These are phyloP conservation scores for Scedosporium minutisporum DNA, from an alignment of 2,329 filamentous ascomycete species.

Conservation along the genomic window DNA sequence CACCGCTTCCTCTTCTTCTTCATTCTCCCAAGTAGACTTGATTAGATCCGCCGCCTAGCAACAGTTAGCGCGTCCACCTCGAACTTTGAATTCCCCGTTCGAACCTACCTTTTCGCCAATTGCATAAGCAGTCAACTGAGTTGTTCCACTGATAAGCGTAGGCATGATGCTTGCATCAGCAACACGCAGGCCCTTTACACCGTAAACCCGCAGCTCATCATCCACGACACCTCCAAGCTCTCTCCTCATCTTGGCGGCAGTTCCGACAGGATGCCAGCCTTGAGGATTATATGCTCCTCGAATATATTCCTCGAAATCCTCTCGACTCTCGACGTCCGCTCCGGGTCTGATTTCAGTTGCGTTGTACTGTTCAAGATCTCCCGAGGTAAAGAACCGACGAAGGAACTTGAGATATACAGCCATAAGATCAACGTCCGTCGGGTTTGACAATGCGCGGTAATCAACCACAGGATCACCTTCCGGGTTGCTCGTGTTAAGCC, in stretches of 20 bases:
- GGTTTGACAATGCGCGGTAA: slow-evolving; percentile 27
- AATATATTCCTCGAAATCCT: neutral
- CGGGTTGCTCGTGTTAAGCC: slow-evolving; percentile 27
- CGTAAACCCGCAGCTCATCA: slow-evolving; percentile 16
- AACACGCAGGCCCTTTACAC: slow-evolving; percentile 19
- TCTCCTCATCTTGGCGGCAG: slow-evolving; percentile 27
- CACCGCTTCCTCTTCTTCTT: neutral
- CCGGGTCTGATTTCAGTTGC: slow-evolving; percentile 2
- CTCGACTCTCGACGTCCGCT: neutral
- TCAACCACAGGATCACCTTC: slow-evolving; percentile 25
- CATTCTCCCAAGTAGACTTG: neutral
- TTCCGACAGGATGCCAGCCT: slow-evolving; percentile 8
- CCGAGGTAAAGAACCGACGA: slow-evolving; percentile 16
- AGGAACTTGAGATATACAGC: slow-evolving; percentile 26
- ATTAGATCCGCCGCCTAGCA: neutral
- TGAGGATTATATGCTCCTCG: slow-evolving; percentile 1
- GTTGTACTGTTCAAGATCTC: neutral
- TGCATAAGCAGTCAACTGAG: slow-evolving; percentile 20
- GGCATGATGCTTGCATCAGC: slow-evolving; percentile 25
- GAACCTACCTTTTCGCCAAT: slow-evolving; percentile 22
- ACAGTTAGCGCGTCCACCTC: neutral
- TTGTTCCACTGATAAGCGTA: slow-evolving; percentile 17
- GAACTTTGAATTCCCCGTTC: too few species aligned
- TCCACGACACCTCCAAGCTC: slow-evolving; percentile 28
- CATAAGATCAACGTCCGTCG: slow-evolving; percentile 26